Base-by-base conservation (phyloP, 108 stramenopile species). In the Nitzschia palea region DNA sequence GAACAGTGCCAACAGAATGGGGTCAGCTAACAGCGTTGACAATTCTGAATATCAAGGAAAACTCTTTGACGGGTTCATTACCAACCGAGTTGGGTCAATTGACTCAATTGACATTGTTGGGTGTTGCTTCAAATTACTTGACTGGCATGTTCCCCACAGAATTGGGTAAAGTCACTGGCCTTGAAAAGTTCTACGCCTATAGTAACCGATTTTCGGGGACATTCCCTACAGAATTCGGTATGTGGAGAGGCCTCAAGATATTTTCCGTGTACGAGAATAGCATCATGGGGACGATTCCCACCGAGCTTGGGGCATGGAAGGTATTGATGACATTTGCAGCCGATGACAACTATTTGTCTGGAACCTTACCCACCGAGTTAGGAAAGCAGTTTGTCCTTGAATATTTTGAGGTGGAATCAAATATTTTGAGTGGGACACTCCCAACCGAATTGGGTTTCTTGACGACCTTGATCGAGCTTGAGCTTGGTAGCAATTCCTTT, bases 371-470 rank as follows among this genome's bases (percentile, higher is more conserved):
- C 44, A 44, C 44, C 44, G 44, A 44, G 44, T 2, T 44, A 20
- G 44, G 44, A 2, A 20, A 20, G 2, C 44, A 18, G 18, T 1
- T 20, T 17, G 44, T 20, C 3, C 17, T 44, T 17, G 44, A 44
- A 48, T 27, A 3, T 4, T 35, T 74, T 9, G 54, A 55, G 30
- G 10, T 74, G 20, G 34, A 59, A 3, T 42, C 52, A 2, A 74
- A 65, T 26, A 26, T 15, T 4, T 42, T 74, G 8, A 32, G 44
- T 20, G 85, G 85, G 3, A 62, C 62, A 1, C 71, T 85, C 9
- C 83, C 83, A 28, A 54, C 30, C 2, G 79, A 78, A 34, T 31
- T 84, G 32, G 83, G 80, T 12, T 35, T 69, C 6, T 62, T 81
- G 62, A 68, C 43, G 4, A 45, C 2, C 1, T 44, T 44, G 44